Evolutionary conservation across 140 eudicot species (phyloP), one percentile per base, ranked within the genome.

Genomic region (Anethum foeniculum): DNA sequence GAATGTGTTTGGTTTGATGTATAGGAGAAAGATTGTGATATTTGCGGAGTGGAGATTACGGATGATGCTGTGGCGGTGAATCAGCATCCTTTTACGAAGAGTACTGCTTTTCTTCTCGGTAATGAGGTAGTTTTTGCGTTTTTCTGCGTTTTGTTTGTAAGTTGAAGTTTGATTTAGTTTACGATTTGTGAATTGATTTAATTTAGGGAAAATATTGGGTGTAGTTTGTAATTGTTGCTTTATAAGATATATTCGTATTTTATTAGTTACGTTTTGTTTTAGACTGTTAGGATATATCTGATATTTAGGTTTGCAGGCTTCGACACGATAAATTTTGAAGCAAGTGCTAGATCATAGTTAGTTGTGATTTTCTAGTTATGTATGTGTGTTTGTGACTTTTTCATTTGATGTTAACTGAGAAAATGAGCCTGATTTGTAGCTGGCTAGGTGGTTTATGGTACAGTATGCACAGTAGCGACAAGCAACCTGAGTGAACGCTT

Each of bases 1-100:
- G 6, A 47, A 60, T 75, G 11, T 72, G 71, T 49, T 46, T 84
- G 46, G 9, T 2, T 16, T 71, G 41, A n/a, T 46, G 75, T 30
- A 21, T 67, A 90, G 93, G 97, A 92, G 84, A 95, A 78, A 49
- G 89, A 89, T 80, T 90, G 96, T 77, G 98, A 94, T 82, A 92
- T 94, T 77, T 94, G 98, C 48, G 98, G 98, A 38, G 98, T 94
- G 28, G 98, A 94, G 88, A 92, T 95, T 9, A 90, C 99, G 2
- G 93, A 90, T 54, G 80, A 82, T 77, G 97, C 99, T 0, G 41
- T 81, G 11, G 83, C 97, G 43, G 96, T 94, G 1, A 89, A 88
- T 82, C 88, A 87, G 38, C 98, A 94, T 65, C 98, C 98, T 11
- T 94, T 94, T 77, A 89, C 76, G 72, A 90, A 73, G 81, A 89